Percentiles rank a stretch among this genome's conserved stretches.
Evolutionary conservation across 169 alveolate genomes (phyloP).

Genomic region (Cryptosporidium sp.): DNA sequence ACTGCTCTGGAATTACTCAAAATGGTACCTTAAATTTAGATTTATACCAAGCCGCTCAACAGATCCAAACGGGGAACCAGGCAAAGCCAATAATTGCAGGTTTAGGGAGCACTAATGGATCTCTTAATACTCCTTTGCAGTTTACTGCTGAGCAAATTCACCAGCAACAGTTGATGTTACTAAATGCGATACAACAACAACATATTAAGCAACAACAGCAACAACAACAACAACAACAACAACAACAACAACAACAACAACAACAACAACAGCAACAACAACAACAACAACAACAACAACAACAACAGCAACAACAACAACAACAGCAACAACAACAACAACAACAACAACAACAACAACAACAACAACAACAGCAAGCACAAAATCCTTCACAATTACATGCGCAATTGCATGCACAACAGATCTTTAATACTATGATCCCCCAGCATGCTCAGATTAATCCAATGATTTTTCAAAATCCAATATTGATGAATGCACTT

Average conservation of each 20-base stretch:
- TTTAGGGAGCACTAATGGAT: neutral
- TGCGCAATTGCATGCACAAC: slow-evolving; percentile 37
- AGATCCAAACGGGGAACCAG: neutral
- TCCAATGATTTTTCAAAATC: slow-evolving; percentile 54
- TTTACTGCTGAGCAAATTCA: slow-evolving; percentile 1
- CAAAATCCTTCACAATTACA: neutral
- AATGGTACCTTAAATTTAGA: slow-evolving; percentile 2
- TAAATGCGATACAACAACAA: slow-evolving; percentile 67
- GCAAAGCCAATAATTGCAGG: neutral
- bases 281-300: neutral
- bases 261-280: slow-evolving; percentile 3
- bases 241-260: neutral
- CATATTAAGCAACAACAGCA: slow-evolving; percentile 31
- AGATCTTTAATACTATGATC: slow-evolving; percentile 11
- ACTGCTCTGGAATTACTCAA: neutral
- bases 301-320: neutral
- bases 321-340: neutral
- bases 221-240: slow-evolving; percentile 16
- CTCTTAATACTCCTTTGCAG: neutral
- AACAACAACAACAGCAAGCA: slow-evolving; percentile 15
- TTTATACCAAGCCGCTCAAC: neutral
- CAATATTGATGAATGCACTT: slow-evolving; percentile 16
- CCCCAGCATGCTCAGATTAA: slow-evolving; percentile 45
- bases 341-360: neutral
- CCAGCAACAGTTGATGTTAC: slow-evolving; percentile 50